phyloP scores from a whole-genome alignment of 2,329 filamentous ascomycete genomes.

The Aspergillus aculeatinus region DNA sequence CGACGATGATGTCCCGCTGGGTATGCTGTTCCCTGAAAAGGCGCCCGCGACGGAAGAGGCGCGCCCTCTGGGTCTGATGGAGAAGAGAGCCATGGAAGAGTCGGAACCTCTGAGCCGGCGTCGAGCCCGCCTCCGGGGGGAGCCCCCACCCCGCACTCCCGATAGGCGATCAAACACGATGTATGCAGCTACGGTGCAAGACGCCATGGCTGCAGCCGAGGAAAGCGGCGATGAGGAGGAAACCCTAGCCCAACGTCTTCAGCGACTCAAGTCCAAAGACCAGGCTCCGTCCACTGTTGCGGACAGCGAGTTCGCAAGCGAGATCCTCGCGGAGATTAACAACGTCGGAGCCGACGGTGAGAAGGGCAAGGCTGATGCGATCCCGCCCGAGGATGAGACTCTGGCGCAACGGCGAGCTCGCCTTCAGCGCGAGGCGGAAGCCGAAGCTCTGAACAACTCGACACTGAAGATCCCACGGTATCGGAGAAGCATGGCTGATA shows the following conservation, averaged over 20 bases:
- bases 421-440: constrained; percentile 43
- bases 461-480: constrained; percentile 30
- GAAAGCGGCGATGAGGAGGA: constrained; percentile 43
- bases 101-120: constrained; percentile 83
- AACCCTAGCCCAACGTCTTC: constrained; percentile 47
- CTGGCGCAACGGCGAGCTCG: constrained; percentile 47
- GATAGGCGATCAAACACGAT: constrained; percentile 37
- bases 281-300: constrained; percentile 25
- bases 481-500: constrained; percentile 48
- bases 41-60: constrained; percentile 31
- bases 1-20: constrained; percentile 86
- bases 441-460: constrained; percentile 24
- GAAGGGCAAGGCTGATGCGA: constrained; percentile 22
- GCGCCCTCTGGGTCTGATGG: constrained; percentile 49
- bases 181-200: constrained; percentile 30
- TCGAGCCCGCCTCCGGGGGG: constrained; percentile 70
- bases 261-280: constrained; percentile 41
- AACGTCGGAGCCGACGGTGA: constrained; percentile 27
- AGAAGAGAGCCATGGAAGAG: constrained; percentile 82
- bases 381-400: constrained; percentile 43
- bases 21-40: constrained; percentile 66
- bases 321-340: constrained; percentile 44
- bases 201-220: constrained; percentile 25
- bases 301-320: constrained; percentile 45
- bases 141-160: constrained; percentile 35